Conservation (phyloP, 2,329 filamentous ascomycete genomes). For the Fusarium odoratissimum region DNA sequence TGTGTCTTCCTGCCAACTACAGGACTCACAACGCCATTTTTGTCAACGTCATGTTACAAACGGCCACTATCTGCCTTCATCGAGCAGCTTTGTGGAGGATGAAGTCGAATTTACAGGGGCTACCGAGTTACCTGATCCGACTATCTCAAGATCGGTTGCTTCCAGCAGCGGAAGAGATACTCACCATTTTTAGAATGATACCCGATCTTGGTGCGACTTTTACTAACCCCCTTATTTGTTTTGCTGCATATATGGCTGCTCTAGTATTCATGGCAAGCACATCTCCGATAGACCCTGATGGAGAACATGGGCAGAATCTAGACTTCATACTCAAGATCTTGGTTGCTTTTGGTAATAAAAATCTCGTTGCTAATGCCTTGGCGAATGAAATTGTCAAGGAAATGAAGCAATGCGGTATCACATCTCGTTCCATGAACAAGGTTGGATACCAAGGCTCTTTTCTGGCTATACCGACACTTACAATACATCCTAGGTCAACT, state of each 20-base stretch:
- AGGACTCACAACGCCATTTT: slow-evolving; percentile 15
- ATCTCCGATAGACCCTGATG: not conserved
- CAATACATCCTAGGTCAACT: not conserved
- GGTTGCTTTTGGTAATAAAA: not conserved
- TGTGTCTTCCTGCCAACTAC: slow-evolving; percentile 19
- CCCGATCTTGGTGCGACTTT: slow-evolving; percentile 5
- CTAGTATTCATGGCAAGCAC: slow-evolving; percentile 7
- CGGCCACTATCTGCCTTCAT: slow-evolving; percentile 21
- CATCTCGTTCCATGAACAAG: slow-evolving; percentile 1
- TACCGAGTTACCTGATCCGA: slow-evolving; percentile 9
- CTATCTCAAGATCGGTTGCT: slow-evolving; percentile 15
- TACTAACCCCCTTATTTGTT: slow-evolving; percentile 17
- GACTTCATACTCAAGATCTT: slow-evolving; percentile 14
- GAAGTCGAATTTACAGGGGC: slow-evolving; percentile 3
- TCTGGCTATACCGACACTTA: not conserved
- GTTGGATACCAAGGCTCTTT: not conserved
- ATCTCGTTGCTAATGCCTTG: not conserved
- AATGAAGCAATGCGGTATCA: slow-evolving; percentile 8
- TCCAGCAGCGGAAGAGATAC: slow-evolving; percentile 16
- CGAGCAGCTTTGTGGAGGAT: slow-evolving; percentile 22
- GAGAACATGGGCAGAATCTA: not conserved
- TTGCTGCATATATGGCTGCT: slow-evolving; percentile 19
- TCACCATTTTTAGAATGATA: slow-evolving; percentile 20
- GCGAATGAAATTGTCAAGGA: slow-evolving; percentile 13
- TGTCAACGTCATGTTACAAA: slow-evolving; percentile 23